A percentile compares a stretch with the other conserved stretches of the same genome.
Evolutionary conservation across 345 rosid species (phyloP).

Genomic region (Trapa incisa): DNA sequence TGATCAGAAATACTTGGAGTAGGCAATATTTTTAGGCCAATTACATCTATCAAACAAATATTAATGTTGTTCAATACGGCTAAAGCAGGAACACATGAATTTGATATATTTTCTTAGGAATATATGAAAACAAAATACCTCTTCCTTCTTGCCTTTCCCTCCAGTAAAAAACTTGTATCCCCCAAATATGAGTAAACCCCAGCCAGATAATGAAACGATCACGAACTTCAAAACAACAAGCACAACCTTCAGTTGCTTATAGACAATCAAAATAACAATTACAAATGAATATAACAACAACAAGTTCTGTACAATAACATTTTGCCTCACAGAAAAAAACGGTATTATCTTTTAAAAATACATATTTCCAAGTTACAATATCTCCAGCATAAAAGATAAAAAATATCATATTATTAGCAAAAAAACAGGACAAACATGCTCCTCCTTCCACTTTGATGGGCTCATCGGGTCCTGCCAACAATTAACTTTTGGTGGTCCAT

Average conservation of each 20-base stretch:
- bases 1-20: not conserved
- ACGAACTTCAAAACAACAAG: conserved; percentile 43
- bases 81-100: not conserved
- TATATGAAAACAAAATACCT: conserved; percentile 23
- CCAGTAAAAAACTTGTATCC: conserved; percentile 39
- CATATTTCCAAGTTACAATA: no score
- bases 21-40: not conserved
- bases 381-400: no score
- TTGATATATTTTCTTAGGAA: not conserved
- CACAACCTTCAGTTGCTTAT: conserved; percentile 16
- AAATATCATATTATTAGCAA: not conserved
- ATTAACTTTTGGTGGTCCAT: conserved; percentile 67
- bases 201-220: conserved; percentile 48
- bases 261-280: not conserved
- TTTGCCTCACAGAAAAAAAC: no score
- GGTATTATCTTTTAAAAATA: no score
- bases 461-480: conserved; percentile 72
- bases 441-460: conserved; percentile 91
- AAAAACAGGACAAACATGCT: conserved; percentile 47
- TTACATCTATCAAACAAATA: no score
- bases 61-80: no score
- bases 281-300: not conserved
- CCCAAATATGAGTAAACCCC: conserved; percentile 46
- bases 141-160: conserved; percentile 43
- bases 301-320: no score